Base-by-base conservation (phyloP, 2,329 filamentous ascomycete genomes). In the Fusarium tanahbumbuense region DNA sequence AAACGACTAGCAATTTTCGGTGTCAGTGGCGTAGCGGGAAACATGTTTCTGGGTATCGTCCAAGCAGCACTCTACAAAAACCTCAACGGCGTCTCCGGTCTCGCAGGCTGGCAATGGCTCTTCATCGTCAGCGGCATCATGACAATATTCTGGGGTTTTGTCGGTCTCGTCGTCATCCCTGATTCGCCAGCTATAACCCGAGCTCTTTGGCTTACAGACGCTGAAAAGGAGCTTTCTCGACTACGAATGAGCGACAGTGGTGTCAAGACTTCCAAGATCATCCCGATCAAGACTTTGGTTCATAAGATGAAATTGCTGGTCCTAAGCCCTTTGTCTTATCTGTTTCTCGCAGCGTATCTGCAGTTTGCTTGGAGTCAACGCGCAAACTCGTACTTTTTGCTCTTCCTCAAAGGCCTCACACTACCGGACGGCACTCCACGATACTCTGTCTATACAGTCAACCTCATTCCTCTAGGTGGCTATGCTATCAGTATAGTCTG, bases 381-480 rank as follows among this genome's bases (percentile, higher is more conserved):
- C 32, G 75, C 76, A 20, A 78, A 80, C 56, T 60, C 78, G 2
- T 83, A 78, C 68, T 80, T 83, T 46, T 61, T 79, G 25, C 56
- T 75, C 2, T 78, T 76, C n/a, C 76, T 79, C 8, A 78, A 79
- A 69, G 78, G 44, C 65, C 82, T 60, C 2, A 60, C 60, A 16
- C 59, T 67, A 0, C 37, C 61, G 0, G 32, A 68, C 16, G 73
- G 73, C 23, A 59, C 61, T 6, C 66, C 71, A 1, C 73, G 62
- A 25, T 82, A 73, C 47, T 77, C 64, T 37, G 76, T 72, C 53
- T 79, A 71, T 32, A 82, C 87, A 8, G 87, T 88, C 53, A 87
- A 87, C 54, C 83, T 83, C 18, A 85, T 86, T 41, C 84, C 84
- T 0, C 83, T 84, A 0, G 80, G 80, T 0, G 82, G 77, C 3